Base-by-base conservation (phyloP, 2,329 filamentous ascomycete species). In the Rugonectria rugulosa region DNA sequence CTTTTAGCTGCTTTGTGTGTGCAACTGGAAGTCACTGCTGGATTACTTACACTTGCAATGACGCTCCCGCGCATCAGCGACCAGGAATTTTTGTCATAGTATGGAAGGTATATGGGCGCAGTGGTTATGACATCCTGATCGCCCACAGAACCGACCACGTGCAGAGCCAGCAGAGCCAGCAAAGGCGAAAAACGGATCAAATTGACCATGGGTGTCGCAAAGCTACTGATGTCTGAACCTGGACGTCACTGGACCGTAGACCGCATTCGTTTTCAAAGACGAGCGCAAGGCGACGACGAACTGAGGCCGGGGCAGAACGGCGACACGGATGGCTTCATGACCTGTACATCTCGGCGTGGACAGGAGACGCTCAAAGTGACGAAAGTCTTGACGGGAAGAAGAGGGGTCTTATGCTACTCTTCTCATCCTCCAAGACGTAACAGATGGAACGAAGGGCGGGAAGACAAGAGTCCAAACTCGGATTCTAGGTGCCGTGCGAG, bases 21-120 rank as follows among this genome's bases (percentile, higher is more conserved):
- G 49, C 11, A 42, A 21, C 10, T 31, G n/a, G 17, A 31, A 23
- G 11, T 23, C 31, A 17, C 5, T 11, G 4, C 10, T 20, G 17
- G 19, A 19, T 37, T 2, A 32, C 74, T 47, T 72, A 81, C 79
- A 56, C 70, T 77, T 27, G 72, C 71, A 15, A 81, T 60, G 44
- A 81, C 68, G 63, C 78, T 81, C 12, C 79, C 79, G 41, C 77
- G 76, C 42, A 81, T 67, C 4, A 73, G 59, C 10, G 73, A 73
- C 79, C 79, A 81, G 27, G 75, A 71, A n/a, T 72, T 67, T 26
- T 71, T 54, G 32, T 68, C 58, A 46, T 80, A 81, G 31, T 75
- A 73, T 1, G 79, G 79, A 3, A 81, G 66, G 53, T 72, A 81
- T 46, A 81, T 73, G 23, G 78, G 76, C 14, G 78, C 76, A 15